These are phyloP conservation scores for Paraconiothyrium brasiliense DNA, from an alignment of 2,329 filamentous ascomycete genomes.

Conservation along the genomic window DNA sequence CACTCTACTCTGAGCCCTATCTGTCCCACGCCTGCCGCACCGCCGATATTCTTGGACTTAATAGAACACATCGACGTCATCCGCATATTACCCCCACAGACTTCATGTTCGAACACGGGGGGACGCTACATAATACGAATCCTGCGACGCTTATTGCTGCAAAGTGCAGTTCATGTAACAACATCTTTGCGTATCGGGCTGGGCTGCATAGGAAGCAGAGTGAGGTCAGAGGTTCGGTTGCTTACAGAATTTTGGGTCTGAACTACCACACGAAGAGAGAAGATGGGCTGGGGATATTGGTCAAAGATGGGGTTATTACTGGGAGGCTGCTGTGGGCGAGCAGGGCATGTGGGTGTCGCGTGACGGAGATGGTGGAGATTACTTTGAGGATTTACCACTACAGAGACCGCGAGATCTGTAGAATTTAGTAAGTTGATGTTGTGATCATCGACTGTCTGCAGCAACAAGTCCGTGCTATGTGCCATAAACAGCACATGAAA, in stretches of 20 bases:
- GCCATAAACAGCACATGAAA: too few species aligned
- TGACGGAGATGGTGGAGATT: neutral
- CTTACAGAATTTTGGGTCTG: slow-evolving; percentile 1
- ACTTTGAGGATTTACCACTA: neutral
- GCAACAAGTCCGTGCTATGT: too few species aligned
- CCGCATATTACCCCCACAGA: neutral
- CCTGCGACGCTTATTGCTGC: neutral
- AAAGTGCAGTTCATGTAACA: neutral
- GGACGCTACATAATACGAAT: slow-evolving; percentile 1
- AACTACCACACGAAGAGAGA: neutral
- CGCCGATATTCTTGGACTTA: neutral
- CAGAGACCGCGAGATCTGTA: slow-evolving; percentile 2
- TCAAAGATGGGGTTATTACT: slow-evolving; percentile 7
- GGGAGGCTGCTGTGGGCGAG: slow-evolving; percentile 5
- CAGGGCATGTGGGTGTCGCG: slow-evolving; percentile 6
- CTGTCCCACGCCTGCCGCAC: neutral
- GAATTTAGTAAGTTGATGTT: too few species aligned
- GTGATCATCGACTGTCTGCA: too few species aligned
- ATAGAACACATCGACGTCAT: neutral
- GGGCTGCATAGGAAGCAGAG: neutral
- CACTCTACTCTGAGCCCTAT: neutral
- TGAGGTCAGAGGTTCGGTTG: neutral
- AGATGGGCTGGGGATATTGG: slow-evolving; percentile 6
- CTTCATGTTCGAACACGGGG: slow-evolving; percentile 8
- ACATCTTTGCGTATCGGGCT: neutral